A percentile compares a stretch with the other conserved stretches of the same genome.
Evolutionary conservation across 2,329 filamentous ascomycete species (phyloP).

Genomic region (Colletotrichum coccodes): DNA sequence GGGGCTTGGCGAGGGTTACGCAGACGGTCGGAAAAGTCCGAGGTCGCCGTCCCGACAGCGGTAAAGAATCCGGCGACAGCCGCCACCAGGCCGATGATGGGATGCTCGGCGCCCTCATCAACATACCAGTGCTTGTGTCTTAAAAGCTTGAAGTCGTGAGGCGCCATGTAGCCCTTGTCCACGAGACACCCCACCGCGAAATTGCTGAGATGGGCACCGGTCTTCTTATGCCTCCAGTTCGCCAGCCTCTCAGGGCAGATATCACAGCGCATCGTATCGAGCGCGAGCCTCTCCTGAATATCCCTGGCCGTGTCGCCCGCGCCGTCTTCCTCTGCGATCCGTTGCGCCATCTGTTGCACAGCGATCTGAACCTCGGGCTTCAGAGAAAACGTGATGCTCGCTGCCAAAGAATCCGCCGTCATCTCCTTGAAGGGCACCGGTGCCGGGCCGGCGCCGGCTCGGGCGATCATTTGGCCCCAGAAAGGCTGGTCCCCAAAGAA

Average conservation of each 20-base stretch:
- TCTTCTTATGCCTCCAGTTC: constrained; percentile 69
- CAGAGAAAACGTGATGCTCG: constrained; percentile 63
- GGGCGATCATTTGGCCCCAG: constrained; percentile 72
- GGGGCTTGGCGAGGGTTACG: not conserved
- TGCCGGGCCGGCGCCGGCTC: constrained; percentile 68
- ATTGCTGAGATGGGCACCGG: constrained; percentile 67
- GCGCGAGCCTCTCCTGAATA: constrained; percentile 64
- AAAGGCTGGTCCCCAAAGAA: constrained; percentile 77
- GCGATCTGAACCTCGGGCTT: constrained; percentile 55
- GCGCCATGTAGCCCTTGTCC: constrained; percentile 63
- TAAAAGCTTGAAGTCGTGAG: constrained; percentile 66
- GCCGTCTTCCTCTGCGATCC: constrained; percentile 65
- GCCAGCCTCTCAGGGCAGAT: constrained; percentile 67
- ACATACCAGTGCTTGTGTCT: constrained; percentile 66
- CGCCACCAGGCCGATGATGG: constrained; percentile 71
- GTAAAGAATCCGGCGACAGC: constrained; percentile 74
- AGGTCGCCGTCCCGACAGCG: constrained; percentile 67
- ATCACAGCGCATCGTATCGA: constrained; percentile 66
- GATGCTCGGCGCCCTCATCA: constrained; percentile 72
- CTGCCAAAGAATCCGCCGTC: constrained; percentile 64
- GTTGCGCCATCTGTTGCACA: constrained; percentile 55
- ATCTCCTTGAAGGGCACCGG: constrained; percentile 68
- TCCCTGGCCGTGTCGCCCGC: constrained; percentile 60
- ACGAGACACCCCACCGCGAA: constrained; percentile 69
- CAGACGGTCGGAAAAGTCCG: constrained; percentile 35